Conservation (phyloP, 2,329 filamentous ascomycete genomes). For the Microdochium trichocladiopsis region DNA sequence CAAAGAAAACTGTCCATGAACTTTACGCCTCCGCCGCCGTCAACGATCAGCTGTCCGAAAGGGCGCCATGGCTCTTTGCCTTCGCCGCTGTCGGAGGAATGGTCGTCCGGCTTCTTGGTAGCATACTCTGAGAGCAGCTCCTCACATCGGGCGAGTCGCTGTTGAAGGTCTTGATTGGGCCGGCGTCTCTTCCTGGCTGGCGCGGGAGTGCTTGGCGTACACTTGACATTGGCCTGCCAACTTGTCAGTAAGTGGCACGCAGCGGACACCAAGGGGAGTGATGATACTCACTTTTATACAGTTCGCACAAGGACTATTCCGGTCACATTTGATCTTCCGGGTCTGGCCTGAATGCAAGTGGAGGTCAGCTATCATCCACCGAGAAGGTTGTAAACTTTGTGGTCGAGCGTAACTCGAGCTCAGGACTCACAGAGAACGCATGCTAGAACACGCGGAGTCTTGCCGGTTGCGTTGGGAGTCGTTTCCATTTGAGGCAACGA, state of each 20-base stretch:
- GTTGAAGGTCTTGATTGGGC: constrained; percentile 55
- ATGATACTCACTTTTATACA: constrained; percentile 2
- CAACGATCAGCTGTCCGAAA: constrained; percentile 45
- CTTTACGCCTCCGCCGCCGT: constrained; percentile 42
- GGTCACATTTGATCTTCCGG: constrained; percentile 1
- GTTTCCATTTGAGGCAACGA: not conserved
- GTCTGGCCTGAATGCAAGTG: not conserved
- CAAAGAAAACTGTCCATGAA: constrained; percentile 52
- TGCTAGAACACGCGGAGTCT: not conserved
- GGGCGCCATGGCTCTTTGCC: constrained; percentile 34
- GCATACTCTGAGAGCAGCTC: constrained; percentile 52
- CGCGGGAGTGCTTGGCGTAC: constrained; percentile 52
- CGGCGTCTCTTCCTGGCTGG: constrained; percentile 51
- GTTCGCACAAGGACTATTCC: not conserved
- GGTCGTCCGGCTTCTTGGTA: constrained; percentile 18
- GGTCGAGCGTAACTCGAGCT: too few relatives aligned
- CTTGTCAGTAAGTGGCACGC: constrained; percentile 4
- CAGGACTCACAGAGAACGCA: not conserved
- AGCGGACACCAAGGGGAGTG: not conserved
- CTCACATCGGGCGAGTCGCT: constrained; percentile 52
- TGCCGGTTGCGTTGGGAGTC: not conserved
- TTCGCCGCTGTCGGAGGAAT: constrained; percentile 13
- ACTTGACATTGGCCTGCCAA: constrained; percentile 48
- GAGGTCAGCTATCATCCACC: not conserved
- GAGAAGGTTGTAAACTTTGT: too few relatives aligned